Evolutionary conservation across 345 rosid species (phyloP), one percentile per base, ranked within the genome.

Genomic region (Pistacia vera): DNA sequence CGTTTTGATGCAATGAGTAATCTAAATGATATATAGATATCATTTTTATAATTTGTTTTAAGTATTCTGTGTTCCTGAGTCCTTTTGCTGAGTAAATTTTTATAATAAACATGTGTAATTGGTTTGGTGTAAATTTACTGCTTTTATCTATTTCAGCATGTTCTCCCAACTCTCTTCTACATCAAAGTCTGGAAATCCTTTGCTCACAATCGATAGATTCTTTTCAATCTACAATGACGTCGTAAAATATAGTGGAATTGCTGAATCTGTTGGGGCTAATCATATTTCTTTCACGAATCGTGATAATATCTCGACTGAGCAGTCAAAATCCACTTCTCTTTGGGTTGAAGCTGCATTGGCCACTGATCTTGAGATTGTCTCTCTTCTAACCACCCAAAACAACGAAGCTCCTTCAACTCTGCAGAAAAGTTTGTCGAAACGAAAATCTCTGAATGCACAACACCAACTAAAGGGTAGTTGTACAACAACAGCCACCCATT

Each of bases 261-360:
- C 82, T 7, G 88, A 88, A 59, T 85, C 95, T 56, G 63, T 88
- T 66, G 88, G 85, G 12, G 59, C 86, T 20, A 82, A 72, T 71
- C 83, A 81, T 70, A 65, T 48, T 54, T 79, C 82, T 20, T 55
- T 76, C 62, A 68, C 73, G 16, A 25, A 44, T 41, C 48, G 55
- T 25, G 81, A 74, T n/a, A 70, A 75, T 52, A 51, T 68, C 5
- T 63, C 79, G 11, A 77, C 86, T 10, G 86, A 84, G 66, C 87
- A 90, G 73, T 89, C 90, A 48, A 88, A 91, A 76, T 78, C 91
- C 48, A 77, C 82, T 75, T 86, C 92, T 59, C 66, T 91, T 11
- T 96, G 98, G 99, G 97, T 96, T 68, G 97, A 93, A 79, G 98
- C 95, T 30, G 98, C 98, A 63, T 75, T 93, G 75, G 93, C 97